Base-by-base conservation (phyloP, 768 basidiomycete genomes). In the Boletellus ananiceps region DNA sequence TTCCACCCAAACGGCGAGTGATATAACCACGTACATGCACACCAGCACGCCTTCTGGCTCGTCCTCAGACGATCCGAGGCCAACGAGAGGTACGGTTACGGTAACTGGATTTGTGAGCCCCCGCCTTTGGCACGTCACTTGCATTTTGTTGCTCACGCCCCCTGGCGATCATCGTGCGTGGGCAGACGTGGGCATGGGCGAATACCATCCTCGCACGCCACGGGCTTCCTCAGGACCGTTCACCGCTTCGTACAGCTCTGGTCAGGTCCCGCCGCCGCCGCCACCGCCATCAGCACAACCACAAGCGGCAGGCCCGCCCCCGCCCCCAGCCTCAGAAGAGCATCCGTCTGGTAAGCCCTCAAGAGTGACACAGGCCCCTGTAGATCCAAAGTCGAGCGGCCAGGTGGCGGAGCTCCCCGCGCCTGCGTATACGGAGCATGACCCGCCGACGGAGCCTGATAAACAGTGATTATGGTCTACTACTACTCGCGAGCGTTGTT, bases 51-150 rank as follows among this genome's bases (percentile, higher is more conserved):
- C 1, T 85, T 90, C 68, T 93, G 86, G 86, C 74, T 94, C 47
- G 84, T 93, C 40, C 84, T 90, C 69, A 83, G 74, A 77, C 85
- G 85, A 72, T 80, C 86, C 72, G 76, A 88, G 52, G 89, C 88
- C 0, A 86, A 88, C 60, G 82, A 87, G 51, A 73, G 8, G 40
- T 65, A 57, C 11, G 63, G 63, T 0, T 32, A 48, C 36, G 47
- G 42, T 8, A 58, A 65, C 21, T 65, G 64, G 59, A 51, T 36
- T 2, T 66, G 61, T 66, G 25, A 58, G 63, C 9, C 29, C 8
- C 9, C 25, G 15, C 32, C n/a, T 14, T 9, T 29, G 11, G 2
- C 9, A 8, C 8, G 11, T 27, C 14, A 18, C 5, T 31, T n/a
- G 33, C 31, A 8, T 11, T 9, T 13, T 19, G 8, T 36, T 4